Conservation (phyloP, 495 filamentous ascomycete species). For the Cudoniella acicularis region DNA sequence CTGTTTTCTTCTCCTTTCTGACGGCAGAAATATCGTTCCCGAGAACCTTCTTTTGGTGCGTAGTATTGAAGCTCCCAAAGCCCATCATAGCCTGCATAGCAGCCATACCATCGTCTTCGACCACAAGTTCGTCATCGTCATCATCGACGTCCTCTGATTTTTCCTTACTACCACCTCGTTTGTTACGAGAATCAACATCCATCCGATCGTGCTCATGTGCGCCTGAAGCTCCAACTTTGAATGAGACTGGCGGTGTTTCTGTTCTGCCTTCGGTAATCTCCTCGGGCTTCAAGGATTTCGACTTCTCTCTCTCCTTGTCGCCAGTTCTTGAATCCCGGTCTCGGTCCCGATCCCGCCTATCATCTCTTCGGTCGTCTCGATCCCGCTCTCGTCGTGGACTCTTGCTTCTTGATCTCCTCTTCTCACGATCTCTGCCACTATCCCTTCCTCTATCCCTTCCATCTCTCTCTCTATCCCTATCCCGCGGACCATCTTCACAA, state of each 20-base stretch:
- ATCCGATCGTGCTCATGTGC: conserved; percentile 24
- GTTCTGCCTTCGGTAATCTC: conserved; percentile 9
- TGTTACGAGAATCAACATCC: conserved; percentile 15
- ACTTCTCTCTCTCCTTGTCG: conserved; percentile 4
- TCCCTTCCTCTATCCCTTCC: conserved; percentile 32
- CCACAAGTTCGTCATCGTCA: conserved; percentile 39
- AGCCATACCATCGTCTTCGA: conserved; percentile 63
- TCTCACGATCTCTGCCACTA: conserved; percentile 22
- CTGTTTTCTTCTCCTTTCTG: conserved; percentile 89
- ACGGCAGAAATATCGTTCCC: conserved; percentile 86
- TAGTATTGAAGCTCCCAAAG: conserved; percentile 78
- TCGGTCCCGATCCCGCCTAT: not conserved
- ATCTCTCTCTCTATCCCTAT: conserved; percentile 13
- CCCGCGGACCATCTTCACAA: conserved; percentile 5
- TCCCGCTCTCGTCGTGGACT: conserved; percentile 31
- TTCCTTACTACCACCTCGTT: conserved; percentile 4
- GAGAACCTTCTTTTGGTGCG: conserved; percentile 84
- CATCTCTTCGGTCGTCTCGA: conserved; percentile 32
- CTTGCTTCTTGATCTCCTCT: conserved; percentile 29
- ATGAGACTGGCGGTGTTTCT: conserved; percentile 22
- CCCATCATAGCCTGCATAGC: conserved; percentile 85
- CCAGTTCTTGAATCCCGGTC: not conserved
- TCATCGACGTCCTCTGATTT: conserved; percentile 6
- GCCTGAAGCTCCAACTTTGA: conserved; percentile 17
- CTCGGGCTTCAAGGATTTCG: conserved; percentile 2